Evolutionary conservation across 169 alveolate genomes (phyloP), one percentile per base, ranked within the genome.

Genomic region (Hepatocystis sp.): DNA sequence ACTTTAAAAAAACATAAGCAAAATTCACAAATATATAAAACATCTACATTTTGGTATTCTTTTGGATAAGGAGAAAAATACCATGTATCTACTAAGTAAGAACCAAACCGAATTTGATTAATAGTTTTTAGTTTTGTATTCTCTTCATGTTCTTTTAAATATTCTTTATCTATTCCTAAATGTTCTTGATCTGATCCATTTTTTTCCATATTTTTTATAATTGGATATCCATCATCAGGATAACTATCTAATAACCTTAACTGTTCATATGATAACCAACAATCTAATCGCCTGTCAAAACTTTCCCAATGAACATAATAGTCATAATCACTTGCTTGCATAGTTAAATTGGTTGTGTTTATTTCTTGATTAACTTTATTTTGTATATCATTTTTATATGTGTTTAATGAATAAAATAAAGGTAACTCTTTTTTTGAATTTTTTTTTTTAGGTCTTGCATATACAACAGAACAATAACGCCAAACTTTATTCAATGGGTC

Each of bases 11-110:
- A 96, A 15, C 95, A 71, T 30, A 98, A 93, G 86, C 99, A 98
- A 86, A 96, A 98, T 84, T 97, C 99, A 84, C 99, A 98, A 8
- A 98, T 94, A 81, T 93, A 96, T 30, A 98, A 93, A 1, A 94
- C 92, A 40, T 96, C 98, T 27, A 96, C 91, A 71, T 97, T 94
- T 66, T 98, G 99, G 61, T 93, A 97, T 39, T 95, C 98, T 53
- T 95, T 95, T 8, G 99, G 99, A 58, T 96, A 97, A 27, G 99
- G 99, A 25, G 99, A 96, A 88, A 96, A 98, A 86, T 98, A 98
- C 99, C 99, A 98, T 10, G 99, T 93, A 84, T 97, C 99, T 15
- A 97, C 98, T 61, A 95, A 66, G 91, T 91, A 93, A 42, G 94
- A 91, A 3, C 99, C 99, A 49, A 98, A 93, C 61, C 94, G 96